phyloP scores from a whole-genome alignment of 176 grass and related monocot species.

The Oropetium thomaeum region DNA sequence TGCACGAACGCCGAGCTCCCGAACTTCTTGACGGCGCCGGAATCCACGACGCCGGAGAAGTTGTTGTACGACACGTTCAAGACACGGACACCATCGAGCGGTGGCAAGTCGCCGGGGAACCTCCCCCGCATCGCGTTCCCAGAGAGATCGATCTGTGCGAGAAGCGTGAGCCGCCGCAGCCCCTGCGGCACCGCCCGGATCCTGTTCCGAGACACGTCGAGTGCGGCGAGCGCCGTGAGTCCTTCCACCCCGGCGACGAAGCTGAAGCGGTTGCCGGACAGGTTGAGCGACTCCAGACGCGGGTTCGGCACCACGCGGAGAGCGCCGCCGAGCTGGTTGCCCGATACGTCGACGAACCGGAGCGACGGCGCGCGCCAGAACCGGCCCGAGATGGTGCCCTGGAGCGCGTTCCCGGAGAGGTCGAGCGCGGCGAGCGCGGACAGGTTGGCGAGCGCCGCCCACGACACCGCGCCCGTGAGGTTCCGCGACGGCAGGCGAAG shows the following conservation, averaged over 20 bases:
- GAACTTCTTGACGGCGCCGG: conserved; percentile 48
- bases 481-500: conserved; percentile 56
- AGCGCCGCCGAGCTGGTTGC: conserved; percentile 73
- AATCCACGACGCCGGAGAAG: conserved; percentile 51
- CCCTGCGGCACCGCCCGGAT: conserved; percentile 49
- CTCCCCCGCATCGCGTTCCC: conserved; percentile 61
- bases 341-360: conserved; percentile 48
- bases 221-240: conserved; percentile 29
- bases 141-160: conserved; percentile 64
- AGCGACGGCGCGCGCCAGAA: conserved; percentile 75
- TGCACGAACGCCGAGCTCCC: conserved; percentile 60
- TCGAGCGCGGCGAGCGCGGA: conserved; percentile 57
- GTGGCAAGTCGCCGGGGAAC: conserved; percentile 59
- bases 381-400: conserved; percentile 56
- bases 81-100: conserved; percentile 26
- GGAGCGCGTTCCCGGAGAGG: conserved; percentile 78
- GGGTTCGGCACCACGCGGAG: conserved; percentile 40
- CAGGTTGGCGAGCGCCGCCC: conserved; percentile 63
- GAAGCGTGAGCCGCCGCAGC: conserved; percentile 25
- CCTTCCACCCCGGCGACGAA: conserved; percentile 37
- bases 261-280: conserved; percentile 84
- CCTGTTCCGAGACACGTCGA: conserved; percentile 63
- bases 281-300: conserved; percentile 47
- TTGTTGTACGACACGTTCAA: conserved; percentile 81
- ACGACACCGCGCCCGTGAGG: conserved; percentile 68